Percentiles rank a stretch among this genome's conserved stretches.
These are phyloP conservation scores for Beverwykella pulmonaria DNA, from an alignment of 495 filamentous ascomycete species.

Conservation along the genomic window DNA sequence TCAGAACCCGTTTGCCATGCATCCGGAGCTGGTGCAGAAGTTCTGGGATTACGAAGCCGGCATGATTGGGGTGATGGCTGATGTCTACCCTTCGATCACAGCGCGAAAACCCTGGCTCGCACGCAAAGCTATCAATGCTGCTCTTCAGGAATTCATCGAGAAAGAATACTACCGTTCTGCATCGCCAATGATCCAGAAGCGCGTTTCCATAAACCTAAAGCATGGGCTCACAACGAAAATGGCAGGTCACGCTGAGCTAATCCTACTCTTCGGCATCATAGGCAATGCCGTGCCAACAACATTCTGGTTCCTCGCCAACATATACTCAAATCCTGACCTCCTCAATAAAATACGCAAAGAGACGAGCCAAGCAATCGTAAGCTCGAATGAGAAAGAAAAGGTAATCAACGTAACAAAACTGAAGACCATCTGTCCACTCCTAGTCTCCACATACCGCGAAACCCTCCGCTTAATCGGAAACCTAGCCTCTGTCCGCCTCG, in stretches of 20 bases:
- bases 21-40: slow-evolving; percentile 31
- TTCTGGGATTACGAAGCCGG: slow-evolving; percentile 43
- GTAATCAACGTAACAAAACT: slow-evolving; percentile 6
- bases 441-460: slow-evolving; percentile 30
- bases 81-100: slow-evolving; percentile 35
- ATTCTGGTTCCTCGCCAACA: slow-evolving; percentile 33
- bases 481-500: slow-evolving; percentile 21
- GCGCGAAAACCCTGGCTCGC: slow-evolving; percentile 37
- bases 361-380: not conserved
- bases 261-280: slow-evolving; percentile 32
- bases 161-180: slow-evolving; percentile 30
- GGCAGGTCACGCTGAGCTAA: slow-evolving; percentile 23
- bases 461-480: slow-evolving; percentile 23
- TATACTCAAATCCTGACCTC: slow-evolving; percentile 23
- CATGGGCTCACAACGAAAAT: slow-evolving; percentile 28
- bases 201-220: slow-evolving; percentile 28
- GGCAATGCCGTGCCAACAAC: slow-evolving; percentile 33
- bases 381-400: not conserved
- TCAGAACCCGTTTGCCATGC: slow-evolving; percentile 37
- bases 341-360: slow-evolving; percentile 22
- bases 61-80: slow-evolving; percentile 29
- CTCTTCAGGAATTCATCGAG: slow-evolving; percentile 36
- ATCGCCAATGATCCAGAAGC: slow-evolving; percentile 37
- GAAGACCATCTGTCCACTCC: slow-evolving; percentile 23
- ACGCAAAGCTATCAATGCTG: slow-evolving; percentile 35